Evolutionary conservation across 805 yeast species (phyloP).

Genomic region (Candida namnaoensis): DNA sequence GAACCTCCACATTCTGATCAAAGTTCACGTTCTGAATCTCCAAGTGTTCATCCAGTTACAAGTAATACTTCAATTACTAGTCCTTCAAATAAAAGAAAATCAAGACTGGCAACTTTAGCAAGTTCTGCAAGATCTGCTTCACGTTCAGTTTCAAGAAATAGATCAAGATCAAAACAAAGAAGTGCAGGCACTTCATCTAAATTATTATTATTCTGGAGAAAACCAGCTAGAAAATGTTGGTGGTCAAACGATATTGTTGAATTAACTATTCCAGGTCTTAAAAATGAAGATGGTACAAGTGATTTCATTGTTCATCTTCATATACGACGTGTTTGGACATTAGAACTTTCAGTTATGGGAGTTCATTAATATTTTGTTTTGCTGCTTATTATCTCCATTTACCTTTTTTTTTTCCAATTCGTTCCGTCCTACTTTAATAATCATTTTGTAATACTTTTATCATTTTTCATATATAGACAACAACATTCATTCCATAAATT

Average conservation of each 20-base stretch:
- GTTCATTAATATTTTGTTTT: constrained; percentile 32
- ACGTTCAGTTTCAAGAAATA: constrained; percentile 44
- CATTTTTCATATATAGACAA: too few relatives aligned
- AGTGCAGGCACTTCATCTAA: constrained; percentile 42
- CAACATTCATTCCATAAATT: too few relatives aligned
- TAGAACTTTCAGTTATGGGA: constrained; percentile 86
- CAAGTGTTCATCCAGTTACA: constrained; percentile 32
- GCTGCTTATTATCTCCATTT: too few relatives aligned
- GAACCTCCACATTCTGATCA: constrained; percentile 15
- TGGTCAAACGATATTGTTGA: constrained; percentile 68
- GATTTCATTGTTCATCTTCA: constrained; percentile 58
- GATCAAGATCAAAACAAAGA: constrained; percentile 25
- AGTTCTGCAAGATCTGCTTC: constrained; percentile 46
- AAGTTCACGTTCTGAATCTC: constrained; percentile 12
- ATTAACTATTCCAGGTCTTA: constrained; percentile 24
- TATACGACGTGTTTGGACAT: constrained; percentile 92
- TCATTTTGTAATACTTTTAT: too few relatives aligned
- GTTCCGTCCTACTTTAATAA: too few relatives aligned
- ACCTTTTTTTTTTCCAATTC: too few relatives aligned
- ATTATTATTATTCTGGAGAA: constrained; percentile 86
- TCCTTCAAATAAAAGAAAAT: constrained; percentile 30
- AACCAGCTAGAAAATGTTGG: constrained; percentile 99
- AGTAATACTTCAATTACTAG: constrained; percentile 24
- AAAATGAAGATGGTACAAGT: constrained; percentile 19
- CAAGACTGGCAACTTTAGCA: constrained; percentile 56